phyloP scores from a whole-genome alignment of 805 yeast genomes.

The Cyberlindnera xylosilytica region DNA sequence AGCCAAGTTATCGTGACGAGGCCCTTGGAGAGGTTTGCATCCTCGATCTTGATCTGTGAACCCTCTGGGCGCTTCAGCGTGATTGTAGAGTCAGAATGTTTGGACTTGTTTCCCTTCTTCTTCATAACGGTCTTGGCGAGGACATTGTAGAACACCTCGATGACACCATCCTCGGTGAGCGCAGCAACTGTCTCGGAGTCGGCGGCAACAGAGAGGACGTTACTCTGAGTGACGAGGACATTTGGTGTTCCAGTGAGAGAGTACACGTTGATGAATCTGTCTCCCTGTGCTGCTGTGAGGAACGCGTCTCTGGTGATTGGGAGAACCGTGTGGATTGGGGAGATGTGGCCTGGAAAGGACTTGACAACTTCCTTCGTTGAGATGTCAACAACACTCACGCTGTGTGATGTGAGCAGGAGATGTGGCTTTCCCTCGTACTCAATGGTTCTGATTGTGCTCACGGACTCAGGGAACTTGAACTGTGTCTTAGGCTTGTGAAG shows the following conservation, averaged over 20 bases:
- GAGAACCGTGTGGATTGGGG: constrained; percentile 54
- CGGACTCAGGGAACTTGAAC: constrained; percentile 35
- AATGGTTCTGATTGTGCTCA: constrained; percentile 33
- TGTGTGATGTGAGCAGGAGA: constrained; percentile 64
- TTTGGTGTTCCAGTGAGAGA: constrained; percentile 42
- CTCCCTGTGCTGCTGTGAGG: constrained; percentile 71
- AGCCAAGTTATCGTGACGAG: constrained; percentile 54
- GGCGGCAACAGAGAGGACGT: constrained; percentile 46
- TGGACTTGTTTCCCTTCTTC: constrained; percentile 51
- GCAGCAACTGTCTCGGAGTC: constrained; percentile 43
- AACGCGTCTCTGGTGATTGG: constrained; percentile 41
- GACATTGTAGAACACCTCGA: constrained; percentile 71
- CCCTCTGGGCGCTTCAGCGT: constrained; percentile 44
- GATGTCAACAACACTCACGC: constrained; percentile 52
- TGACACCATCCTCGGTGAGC: constrained; percentile 69
- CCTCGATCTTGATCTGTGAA: constrained; percentile 27
- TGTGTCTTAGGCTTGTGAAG: constrained; percentile 40
- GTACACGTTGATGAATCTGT: constrained; percentile 76
- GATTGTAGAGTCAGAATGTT: constrained; percentile 45
- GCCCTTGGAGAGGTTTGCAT: constrained; percentile 28
- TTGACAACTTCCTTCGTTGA: constrained; percentile 37
- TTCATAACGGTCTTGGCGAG: constrained; percentile 33
- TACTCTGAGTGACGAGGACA: constrained; percentile 69
- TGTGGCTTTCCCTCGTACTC: constrained; percentile 31
- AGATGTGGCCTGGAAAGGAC: constrained; percentile 74